Evolutionary conservation across 345 rosid species (phyloP).

Genomic region (Eucalyptus tenuipes): DNA sequence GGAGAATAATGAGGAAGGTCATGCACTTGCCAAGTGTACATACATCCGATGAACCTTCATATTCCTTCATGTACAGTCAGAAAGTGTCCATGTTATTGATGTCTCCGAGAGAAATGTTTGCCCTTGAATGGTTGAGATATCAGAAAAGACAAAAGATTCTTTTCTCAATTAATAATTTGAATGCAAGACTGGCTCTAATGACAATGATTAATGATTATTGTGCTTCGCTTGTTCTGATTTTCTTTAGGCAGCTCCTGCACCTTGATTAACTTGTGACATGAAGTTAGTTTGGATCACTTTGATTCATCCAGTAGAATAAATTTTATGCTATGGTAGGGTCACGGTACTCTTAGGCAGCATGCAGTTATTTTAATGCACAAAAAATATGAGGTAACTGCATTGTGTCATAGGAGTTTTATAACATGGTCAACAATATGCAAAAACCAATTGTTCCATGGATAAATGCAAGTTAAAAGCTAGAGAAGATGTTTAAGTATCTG

Average conservation of each 20-base stretch:
- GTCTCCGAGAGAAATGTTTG: background rate
- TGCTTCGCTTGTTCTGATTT: background rate
- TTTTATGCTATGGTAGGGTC: background rate
- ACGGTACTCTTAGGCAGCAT: background rate
- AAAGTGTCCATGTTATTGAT: background rate
- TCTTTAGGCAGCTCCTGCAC: background rate
- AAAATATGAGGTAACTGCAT: background rate
- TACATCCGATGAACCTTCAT: background rate
- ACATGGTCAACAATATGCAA: background rate
- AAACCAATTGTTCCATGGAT: background rate
- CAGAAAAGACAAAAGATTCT: background rate
- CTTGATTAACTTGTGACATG: background rate
- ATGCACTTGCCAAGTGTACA: background rate
- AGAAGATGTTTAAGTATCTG: background rate
- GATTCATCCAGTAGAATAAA: background rate
- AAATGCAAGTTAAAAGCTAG: background rate
- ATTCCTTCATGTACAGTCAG: background rate
- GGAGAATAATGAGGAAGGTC: background rate
- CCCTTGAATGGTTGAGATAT: background rate
- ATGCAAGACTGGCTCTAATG: background rate
- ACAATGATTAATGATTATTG: background rate
- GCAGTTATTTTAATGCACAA: background rate
- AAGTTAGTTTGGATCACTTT: background rate
- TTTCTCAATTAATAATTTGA: background rate
- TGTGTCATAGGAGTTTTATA: background rate